Percentiles rank a stretch among this genome's conserved stretches.
Conservation (phyloP, 2,329 filamentous ascomycete genomes). For the Boeremia lycopersici region DNA sequence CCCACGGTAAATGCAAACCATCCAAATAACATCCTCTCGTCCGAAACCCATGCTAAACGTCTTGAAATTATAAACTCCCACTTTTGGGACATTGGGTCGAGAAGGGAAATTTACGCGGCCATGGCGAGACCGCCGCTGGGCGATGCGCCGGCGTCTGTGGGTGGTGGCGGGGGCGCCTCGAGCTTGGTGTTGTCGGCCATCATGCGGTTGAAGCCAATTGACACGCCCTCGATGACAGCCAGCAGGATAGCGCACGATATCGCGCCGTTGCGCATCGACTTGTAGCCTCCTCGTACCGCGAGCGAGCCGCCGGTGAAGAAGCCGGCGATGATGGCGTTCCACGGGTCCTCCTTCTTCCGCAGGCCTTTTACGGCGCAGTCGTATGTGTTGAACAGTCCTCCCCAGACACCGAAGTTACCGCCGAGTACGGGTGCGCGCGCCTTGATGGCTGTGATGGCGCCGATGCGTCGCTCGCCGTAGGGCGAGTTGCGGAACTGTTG, state of each 20-base stretch:
- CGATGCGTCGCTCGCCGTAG: conserved; percentile 93
- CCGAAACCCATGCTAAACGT: conserved; percentile 21
- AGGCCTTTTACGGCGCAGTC: conserved; percentile 95
- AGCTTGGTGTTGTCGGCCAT: conserved; percentile 87
- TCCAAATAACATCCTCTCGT: conserved; percentile 27
- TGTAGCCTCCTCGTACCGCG: conserved; percentile 88
- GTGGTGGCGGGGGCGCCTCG: conserved; percentile 62
- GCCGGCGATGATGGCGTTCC: conserved; percentile 96
- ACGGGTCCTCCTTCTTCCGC: conserved; percentile 95
- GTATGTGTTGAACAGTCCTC: conserved; percentile 92
- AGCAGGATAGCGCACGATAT: conserved; percentile 95
- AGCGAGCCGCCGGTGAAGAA: conserved; percentile 90
- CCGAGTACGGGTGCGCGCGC: conserved; percentile 93
- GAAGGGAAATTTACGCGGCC: conserved; percentile 29
- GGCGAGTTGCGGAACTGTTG: conserved; percentile 49
- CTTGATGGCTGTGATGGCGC: conserved; percentile 94
- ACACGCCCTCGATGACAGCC: conserved; percentile 95
- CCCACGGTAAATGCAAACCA: conserved; percentile 39
- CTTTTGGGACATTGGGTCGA: conserved; percentile 20
- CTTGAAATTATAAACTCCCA: conserved; percentile 27
- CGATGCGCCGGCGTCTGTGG: conserved; percentile 35
- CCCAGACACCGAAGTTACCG: conserved; percentile 98
- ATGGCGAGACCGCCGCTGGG: conserved; percentile 29
- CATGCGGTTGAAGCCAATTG: conserved; percentile 94
- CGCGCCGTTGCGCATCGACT: conserved; percentile 90